A percentile compares a stretch with the other conserved stretches of the same genome.
Conservation (phyloP, 345 rosid genomes). For the Gossypium turneri region DNA sequence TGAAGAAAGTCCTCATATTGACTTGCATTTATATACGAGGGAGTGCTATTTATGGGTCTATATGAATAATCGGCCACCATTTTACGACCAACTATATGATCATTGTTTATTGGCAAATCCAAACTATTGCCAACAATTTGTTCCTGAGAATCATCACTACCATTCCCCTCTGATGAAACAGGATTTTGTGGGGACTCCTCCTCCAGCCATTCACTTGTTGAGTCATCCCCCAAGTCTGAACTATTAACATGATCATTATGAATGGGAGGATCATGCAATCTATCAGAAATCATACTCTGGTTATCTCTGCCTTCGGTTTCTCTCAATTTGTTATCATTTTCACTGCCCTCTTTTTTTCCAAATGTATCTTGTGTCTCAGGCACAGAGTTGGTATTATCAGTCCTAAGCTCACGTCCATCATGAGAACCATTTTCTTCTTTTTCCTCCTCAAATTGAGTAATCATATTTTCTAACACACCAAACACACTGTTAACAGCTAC, state of each 20-base stretch:
- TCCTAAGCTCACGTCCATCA: constrained; percentile 27
- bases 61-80: constrained; percentile 28
- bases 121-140: constrained; percentile 1
- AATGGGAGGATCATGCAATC: constrained; percentile 24
- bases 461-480: constrained; percentile 88
- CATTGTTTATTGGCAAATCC: constrained; percentile 17
- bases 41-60: constrained; percentile 32
- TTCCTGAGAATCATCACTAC: constrained; percentile 15
- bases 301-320: constrained; percentile 24
- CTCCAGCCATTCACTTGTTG: constrained; percentile 27
- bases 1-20: constrained; percentile 26
- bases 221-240: constrained; percentile 21
- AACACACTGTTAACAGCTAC: constrained; percentile 94
- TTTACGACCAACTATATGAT: constrained; percentile 32
- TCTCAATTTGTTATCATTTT: constrained; percentile 12
- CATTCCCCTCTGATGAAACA: constrained; percentile 9
- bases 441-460: constrained; percentile 57
- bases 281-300: constrained; percentile 20
- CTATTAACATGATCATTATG: constrained; percentile 22
- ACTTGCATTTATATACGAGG: constrained; percentile 32
- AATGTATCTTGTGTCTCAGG: constrained; percentile 24
- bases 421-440: constrained; percentile 38
- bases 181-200: constrained; percentile 22
- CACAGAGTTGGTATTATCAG: constrained; percentile 26
- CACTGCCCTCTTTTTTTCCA: constrained; percentile 16